Evolutionary conservation across 2,329 filamentous ascomycete genomes (phyloP), one percentile per base, ranked within the genome.

Genomic region (Colletotrichum sp.): DNA sequence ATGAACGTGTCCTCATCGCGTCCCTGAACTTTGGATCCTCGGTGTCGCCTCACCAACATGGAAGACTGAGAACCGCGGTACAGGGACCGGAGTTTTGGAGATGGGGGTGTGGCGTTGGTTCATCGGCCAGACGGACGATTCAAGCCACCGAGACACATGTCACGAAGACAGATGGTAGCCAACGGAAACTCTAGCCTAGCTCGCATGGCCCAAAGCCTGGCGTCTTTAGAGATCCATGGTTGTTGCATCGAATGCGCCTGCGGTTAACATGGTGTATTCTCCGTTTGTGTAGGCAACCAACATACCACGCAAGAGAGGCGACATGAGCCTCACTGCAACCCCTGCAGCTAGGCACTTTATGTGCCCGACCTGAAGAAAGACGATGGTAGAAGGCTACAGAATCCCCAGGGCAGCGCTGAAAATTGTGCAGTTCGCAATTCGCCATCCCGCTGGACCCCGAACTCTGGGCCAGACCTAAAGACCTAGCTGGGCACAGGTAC

Each of bases 371-470:
- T 8, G 30, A 18, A 44, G 34, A 64, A 64, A 60, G 71, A 64
- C 16, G 26, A 32, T 57, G 36, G 57, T 39, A 34, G 71, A 73
- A 70, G n/a, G 36, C 36, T 69, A 69, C 70, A 72, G 70, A 69
- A 72, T 30, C 59, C 69, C 28, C 15, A 71, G 32, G 28, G 36
- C 32, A 65, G 32, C 39, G 36, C 32, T 28, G 8, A 55, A 57
- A 68, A 69, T 36, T 36, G 57, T 67, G 69, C 30, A 69, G 36
- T 74, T 76, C 26, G 21, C 73, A 73, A 69, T 74, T 76, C 64
- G 70, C 74, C 70, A 74, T 73, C 44, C 74, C 64, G 59, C 64
- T 73, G 71, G 71, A 66, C 74, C 70, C 74, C 65, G 70, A 76
- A 59, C 16, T 28, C 57, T 60, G 26, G 21, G 13, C 44, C 44